Conservation (phyloP, 139 green algal species). For the Penium margaritaceum region DNA sequence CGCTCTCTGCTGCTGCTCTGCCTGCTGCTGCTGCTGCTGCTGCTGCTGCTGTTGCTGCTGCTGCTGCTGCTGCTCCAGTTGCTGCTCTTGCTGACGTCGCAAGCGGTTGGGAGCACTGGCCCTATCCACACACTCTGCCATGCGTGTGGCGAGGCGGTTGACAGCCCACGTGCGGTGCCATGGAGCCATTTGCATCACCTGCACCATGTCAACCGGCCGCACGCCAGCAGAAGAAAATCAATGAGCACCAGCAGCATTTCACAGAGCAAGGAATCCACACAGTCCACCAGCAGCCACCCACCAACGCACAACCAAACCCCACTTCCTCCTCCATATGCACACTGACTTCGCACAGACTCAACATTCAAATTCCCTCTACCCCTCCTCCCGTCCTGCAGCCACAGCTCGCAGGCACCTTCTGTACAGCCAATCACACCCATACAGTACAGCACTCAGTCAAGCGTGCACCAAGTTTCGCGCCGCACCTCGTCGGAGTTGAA, state of each 20-base stretch:
- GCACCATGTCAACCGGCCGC: not conserved
- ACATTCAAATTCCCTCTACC: slow-evolving; percentile 2
- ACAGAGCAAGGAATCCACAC: not conserved
- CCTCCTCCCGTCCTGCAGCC: not conserved
- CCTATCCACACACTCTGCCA: slow-evolving; percentile 27
- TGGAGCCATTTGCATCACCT: slow-evolving; percentile 43
- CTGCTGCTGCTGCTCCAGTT: not conserved
- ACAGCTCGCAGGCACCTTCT: not conserved
- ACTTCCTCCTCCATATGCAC: not conserved
- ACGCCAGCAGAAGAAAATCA: not conserved
- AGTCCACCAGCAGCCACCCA: not conserved
- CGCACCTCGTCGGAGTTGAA: slow-evolving; percentile 54
- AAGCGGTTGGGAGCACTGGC: slow-evolving; percentile 23
- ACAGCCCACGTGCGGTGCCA: slow-evolving; percentile 39
- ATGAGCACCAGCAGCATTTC: not conserved
- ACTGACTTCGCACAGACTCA: not conserved
- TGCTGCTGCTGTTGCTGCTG: not conserved
- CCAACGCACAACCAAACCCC: no score
- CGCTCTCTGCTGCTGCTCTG: no score
- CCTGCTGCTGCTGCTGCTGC: not conserved
- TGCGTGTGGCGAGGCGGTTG: slow-evolving; percentile 8
- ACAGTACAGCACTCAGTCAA: not conserved
- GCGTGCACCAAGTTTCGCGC: not conserved
- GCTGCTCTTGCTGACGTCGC: not conserved
- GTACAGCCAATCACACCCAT: no score